phyloP scores from a whole-genome alignment of 1,284 basidiomycete genomes.

The Cerrena zonata region DNA sequence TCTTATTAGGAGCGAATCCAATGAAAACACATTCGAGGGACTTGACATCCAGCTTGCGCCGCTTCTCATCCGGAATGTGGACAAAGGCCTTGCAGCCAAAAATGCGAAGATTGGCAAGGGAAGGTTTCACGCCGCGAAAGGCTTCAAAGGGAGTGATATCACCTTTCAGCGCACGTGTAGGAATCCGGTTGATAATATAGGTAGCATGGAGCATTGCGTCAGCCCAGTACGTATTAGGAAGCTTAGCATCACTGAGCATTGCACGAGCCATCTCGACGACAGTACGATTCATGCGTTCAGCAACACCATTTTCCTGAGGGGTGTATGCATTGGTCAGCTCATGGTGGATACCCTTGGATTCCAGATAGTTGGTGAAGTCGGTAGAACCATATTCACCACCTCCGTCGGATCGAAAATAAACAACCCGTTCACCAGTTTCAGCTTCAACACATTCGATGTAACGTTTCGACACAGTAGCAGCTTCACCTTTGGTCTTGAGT shows the following conservation, averaged over 20 bases:
- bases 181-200: conserved; percentile 13
- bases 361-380: conserved; percentile 6
- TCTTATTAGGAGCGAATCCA: conserved; percentile 19
- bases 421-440: conserved; percentile 37
- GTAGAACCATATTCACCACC: conserved; percentile 8
- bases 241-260: conserved; percentile 20
- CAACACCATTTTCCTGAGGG: conserved; percentile 20
- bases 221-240: conserved; percentile 27
- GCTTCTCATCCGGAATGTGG: conserved; percentile 15
- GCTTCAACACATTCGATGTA: conserved; percentile 9
- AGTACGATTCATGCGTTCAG: conserved; percentile 26
- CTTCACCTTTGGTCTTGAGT: conserved; percentile 13
- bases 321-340: conserved; percentile 13
- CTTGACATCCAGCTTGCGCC: conserved; percentile 15
- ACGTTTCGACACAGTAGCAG: conserved; percentile 1
- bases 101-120: conserved; percentile 13
- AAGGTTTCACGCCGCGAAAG: conserved; percentile 14
- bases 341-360: conserved; percentile 12
- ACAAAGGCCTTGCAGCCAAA: conserved; percentile 19
- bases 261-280: conserved; percentile 21
- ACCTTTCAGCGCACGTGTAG: conserved; percentile 9
- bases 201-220: conserved; percentile 20
- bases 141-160: conserved; percentile 16
- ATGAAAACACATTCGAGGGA: conserved; percentile 23
- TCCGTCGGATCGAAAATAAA: conserved; percentile 12